Base-by-base conservation (phyloP, 2,329 filamentous ascomycete species). In the Botrytis aclada region DNA sequence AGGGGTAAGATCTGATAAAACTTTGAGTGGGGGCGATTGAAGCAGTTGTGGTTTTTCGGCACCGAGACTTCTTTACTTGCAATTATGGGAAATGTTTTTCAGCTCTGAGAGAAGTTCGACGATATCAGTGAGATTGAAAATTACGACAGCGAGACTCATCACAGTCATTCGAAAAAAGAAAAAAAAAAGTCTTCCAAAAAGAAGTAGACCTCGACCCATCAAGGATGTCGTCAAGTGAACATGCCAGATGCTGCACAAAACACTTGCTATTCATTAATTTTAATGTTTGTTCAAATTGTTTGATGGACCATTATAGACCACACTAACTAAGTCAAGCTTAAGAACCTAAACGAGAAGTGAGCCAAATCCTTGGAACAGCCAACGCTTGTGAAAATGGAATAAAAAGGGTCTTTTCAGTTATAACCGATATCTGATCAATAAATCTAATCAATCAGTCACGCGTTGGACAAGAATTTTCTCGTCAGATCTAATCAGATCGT, bases 1-100 rank as follows among this genome's bases (percentile, higher is more conserved):
- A 41, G 14, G 37, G 34, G 47, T 56, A 43, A 69, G 47, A 69
- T 69, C 65, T 56, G 65, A 69, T 67, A 67, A 67, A 14, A 54
- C 8, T 54, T 51, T 54, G n/a, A 34, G 64, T 66, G 16, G 32
- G 22, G n/a, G 29, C 4, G 9, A 12, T 22, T 65, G 3, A 25
- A 25, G 14, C 25, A 18, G n/a, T 29, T 56, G 51, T 54, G 14
- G n/a, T 8, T 54, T n/a, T 54, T 67, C 29, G 64, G 47, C n/a
- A 22, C 32, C 34, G n/a, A 29, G 14, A 56, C 32, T 56, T 56
- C 34, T 34, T 29, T 29, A 56, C 51, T 29, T 56, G 51, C 47
- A 67, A 54, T 39, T 34, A 12, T 39, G 39, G 32, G 4, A 37
- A 10, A 9, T 5, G 4, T 37, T 37, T 18, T 8, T 65, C 18